Conservation (phyloP, 2,329 filamentous ascomycete genomes). For the Knufia fluminis region DNA sequence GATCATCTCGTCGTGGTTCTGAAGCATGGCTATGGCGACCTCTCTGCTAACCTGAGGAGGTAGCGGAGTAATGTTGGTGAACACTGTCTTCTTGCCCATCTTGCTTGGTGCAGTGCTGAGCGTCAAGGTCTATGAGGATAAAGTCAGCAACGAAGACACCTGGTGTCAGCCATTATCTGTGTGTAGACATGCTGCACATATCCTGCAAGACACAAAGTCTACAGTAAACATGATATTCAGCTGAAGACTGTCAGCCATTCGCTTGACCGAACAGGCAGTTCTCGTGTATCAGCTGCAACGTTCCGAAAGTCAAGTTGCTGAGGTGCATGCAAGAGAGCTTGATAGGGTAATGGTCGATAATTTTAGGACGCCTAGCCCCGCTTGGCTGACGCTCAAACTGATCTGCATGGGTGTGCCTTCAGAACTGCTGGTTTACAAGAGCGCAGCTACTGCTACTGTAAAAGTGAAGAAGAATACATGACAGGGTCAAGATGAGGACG, state of each 20-base stretch:
- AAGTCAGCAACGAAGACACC: background rate
- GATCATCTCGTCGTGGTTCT: constrained; percentile 74
- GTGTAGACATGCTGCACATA: background rate
- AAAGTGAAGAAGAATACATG: too few relatives aligned
- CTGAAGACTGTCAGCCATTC: background rate
- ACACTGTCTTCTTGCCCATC: constrained; percentile 62
- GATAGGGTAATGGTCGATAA: background rate
- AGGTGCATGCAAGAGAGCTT: background rate
- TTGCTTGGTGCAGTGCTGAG: constrained; percentile 17
- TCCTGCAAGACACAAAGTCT: too few relatives aligned
- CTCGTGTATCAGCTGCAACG: constrained; percentile 4
- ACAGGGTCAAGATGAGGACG: too few relatives aligned
- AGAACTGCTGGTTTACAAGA: constrained; percentile 56
- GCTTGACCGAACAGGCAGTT: background rate
- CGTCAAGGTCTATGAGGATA: background rate
- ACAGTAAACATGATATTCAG: background rate
- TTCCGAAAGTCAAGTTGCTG: background rate
- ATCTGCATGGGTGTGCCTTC: constrained; percentile 24
- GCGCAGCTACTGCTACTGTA: too few relatives aligned
- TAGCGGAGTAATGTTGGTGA: constrained; percentile 71
- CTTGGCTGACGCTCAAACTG: too few relatives aligned
- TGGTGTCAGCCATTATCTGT: background rate
- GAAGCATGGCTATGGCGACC: constrained; percentile 64
- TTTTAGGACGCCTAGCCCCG: background rate
- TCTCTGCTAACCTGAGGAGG: constrained; percentile 59